Evolutionary conservation across 169 alveolate genomes (phyloP).

Genomic region (Plasmodium inui): DNA sequence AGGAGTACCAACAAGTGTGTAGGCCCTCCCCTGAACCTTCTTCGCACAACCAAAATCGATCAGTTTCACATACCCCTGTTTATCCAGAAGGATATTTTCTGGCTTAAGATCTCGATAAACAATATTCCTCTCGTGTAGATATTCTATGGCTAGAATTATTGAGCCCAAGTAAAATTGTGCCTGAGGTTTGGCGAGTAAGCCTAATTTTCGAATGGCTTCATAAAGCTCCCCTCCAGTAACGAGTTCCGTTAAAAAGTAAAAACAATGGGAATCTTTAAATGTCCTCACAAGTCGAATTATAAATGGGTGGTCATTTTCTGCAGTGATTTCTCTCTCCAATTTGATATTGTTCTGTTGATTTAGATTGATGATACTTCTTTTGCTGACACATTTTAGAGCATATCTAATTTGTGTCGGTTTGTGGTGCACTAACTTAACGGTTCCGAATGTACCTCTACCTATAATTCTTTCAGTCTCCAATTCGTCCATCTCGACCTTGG

Average conservation of each 20-base stretch:
- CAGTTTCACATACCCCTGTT: conserved; percentile 96
- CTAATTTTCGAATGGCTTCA: conserved; percentile 94
- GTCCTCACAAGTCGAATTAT: conserved; percentile 93
- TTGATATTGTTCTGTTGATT: conserved; percentile 91
- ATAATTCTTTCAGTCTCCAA: conserved; percentile 84
- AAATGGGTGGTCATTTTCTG: conserved; percentile 96
- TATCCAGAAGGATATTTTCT: conserved; percentile 96
- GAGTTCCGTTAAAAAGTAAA: conserved; percentile 93
- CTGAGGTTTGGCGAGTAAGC: conserved; percentile 89
- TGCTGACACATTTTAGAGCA: conserved; percentile 93
- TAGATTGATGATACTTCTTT: conserved; percentile 83
- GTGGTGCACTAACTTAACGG: conserved; percentile 91
- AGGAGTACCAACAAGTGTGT: conserved; percentile 96
- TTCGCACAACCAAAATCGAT: conserved; percentile 98
- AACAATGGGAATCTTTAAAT: conserved; percentile 89
- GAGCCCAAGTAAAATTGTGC: conserved; percentile 94
- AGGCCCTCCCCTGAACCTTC: conserved; percentile 92
- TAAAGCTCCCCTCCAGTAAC: conserved; percentile 95
- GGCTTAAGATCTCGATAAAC: conserved; percentile 97
- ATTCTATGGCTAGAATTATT: conserved; percentile 91
- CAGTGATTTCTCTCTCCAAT: conserved; percentile 93
- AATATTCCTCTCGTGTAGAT: conserved; percentile 94
- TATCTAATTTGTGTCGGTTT: conserved; percentile 86
- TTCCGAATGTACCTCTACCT: conserved; percentile 94
- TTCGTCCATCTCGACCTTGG: conserved; percentile 90